Conservation (phyloP, 768 basidiomycete species). For the Boletus coccyginus region DNA sequence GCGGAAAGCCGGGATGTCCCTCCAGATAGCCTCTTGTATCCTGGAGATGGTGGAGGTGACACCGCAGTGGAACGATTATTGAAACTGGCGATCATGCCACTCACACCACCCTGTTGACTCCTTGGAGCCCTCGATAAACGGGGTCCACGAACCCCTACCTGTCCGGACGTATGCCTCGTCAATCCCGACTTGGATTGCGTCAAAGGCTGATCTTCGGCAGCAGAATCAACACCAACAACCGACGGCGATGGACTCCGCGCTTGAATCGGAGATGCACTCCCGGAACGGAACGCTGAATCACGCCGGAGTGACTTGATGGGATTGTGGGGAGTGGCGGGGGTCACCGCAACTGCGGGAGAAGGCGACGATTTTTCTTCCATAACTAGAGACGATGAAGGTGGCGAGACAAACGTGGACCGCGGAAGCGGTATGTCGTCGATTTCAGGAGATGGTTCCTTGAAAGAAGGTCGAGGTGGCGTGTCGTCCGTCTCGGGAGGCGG, state of each 20-base stretch:
- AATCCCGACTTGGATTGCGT: constrained; percentile 34
- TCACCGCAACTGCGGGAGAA: constrained; percentile 36
- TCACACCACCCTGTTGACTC: constrained; percentile 43
- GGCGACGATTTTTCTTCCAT: constrained; percentile 22
- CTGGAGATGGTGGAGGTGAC: constrained; percentile 38
- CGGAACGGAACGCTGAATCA: constrained; percentile 33
- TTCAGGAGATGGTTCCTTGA: constrained; percentile 66
- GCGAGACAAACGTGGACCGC: constrained; percentile 18
- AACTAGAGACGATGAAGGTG: constrained; percentile 24
- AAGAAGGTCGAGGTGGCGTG: constrained; percentile 41
- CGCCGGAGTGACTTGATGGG: constrained; percentile 43
- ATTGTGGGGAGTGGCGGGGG: constrained; percentile 51
- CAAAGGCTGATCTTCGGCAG: constrained; percentile 35
- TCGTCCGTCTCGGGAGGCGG: constrained; percentile 47
- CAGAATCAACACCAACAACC: constrained; percentile 25
- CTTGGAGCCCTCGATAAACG: constrained; percentile 49
- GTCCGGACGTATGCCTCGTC: constrained; percentile 47
- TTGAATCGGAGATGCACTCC: constrained; percentile 32
- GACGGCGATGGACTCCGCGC: constrained; percentile 46
- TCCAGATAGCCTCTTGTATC: constrained; percentile 47
- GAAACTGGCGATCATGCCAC: constrained; percentile 54
- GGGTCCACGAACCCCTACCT: constrained; percentile 44
- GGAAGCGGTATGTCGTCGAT: constrained; percentile 36
- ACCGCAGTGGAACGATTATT: constrained; percentile 45
- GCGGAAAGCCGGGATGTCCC: constrained; percentile 15